Base-by-base conservation (phyloP, 306 rosid species). In the Lathyrus oleraceus region DNA sequence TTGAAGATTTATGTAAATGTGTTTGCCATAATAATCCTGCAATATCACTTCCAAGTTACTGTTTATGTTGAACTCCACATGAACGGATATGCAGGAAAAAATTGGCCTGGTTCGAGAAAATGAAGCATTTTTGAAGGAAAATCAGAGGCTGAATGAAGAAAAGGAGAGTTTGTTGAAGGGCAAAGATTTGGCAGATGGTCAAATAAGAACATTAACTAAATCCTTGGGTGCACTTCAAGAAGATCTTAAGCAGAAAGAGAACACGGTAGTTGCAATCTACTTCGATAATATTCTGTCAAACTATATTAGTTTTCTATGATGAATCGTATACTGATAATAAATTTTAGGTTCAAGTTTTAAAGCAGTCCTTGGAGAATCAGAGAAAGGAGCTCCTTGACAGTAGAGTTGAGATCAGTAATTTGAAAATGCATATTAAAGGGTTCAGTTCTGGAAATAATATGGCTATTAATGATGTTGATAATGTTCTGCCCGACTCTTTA, bases 161-260 rank as follows among this genome's bases (percentile, higher is more conserved):
- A 94, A 76, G 57, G 81, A 76, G 62, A 23, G 65, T 78, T 78
- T 81, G 70, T 74, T 77, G 70, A 94, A 85, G 77, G 86, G 70
- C 64, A 94, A 85, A 87, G 85, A 82, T 64, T 84, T 83, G 73
- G 82, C 86, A 17, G 81, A 87, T 61, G 82, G 83, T 76, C 90
- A 85, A 86, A 80, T 84, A 65, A 79, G 74, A 59, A 81, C 86
- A 21, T 76, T 94, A 62, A 78, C 86, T 67, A 94, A 83, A 85
- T 84, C 94, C 49, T 79, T 87, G 68, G 95, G 83, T 65, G 87
- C 78, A 75, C 72, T 85, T 79, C 89, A 87, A 70, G 88, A 84
- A 78, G 97, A 88, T 74, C 83, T 94, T 64, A 87, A 87, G 71
- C 87, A 90, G 60, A 90, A 81, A 82, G 96, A 91, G 67, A 84